A percentile compares a stretch with the other conserved stretches of the same genome.
phyloP scores from a whole-genome alignment of 129 eudicot species.

The Daucus carota region DH1_v3.0 NC_030384.2:28502501-28503000 shows the following conservation, averaged over 20 bases:
- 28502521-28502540: not conserved
- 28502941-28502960: not conserved
- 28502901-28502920: not conserved
- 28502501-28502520: not conserved
- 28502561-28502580: too few species aligned
- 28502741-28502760: not conserved
- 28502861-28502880: not conserved
- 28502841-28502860: not conserved
- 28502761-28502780: not conserved
- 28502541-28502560: not conserved
- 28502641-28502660: not conserved
- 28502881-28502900: not conserved
- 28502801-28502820: not conserved
- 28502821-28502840: not conserved
- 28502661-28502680: not conserved
- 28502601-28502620: not conserved
- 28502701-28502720: not conserved
- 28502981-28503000: slow-evolving; percentile 44
- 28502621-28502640: not conserved
- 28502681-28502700: not conserved
- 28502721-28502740: not conserved
- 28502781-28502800: not conserved
- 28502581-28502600: too few species aligned
- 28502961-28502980: slow-evolving; percentile 60
- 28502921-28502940: not conserved